phyloP scores from a whole-genome alignment of 2,329 filamentous ascomycete species.

The Dothiorella sarmentorum region DNA sequence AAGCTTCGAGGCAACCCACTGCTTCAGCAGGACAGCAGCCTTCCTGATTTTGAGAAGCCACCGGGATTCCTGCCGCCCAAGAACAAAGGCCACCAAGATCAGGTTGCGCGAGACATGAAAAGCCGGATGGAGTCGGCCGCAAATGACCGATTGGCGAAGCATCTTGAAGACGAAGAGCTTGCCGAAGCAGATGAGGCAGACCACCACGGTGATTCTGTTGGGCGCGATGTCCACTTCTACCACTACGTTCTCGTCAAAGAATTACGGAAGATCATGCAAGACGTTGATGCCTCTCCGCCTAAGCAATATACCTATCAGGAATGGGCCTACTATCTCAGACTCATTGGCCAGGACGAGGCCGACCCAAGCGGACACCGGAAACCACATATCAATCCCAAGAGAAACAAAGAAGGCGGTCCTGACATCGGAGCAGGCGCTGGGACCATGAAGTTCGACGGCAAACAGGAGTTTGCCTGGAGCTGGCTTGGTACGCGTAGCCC shows the following conservation, averaged over 20 bases:
- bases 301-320: conserved; percentile 39
- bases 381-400: conserved; percentile 26
- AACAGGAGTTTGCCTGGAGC: conserved; percentile 62
- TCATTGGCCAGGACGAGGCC: conserved; percentile 40
- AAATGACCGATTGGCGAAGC: background rate
- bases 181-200: conserved; percentile 40
- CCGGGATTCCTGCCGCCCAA: background rate
- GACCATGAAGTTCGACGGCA: conserved; percentile 21
- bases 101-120: conserved; percentile 17
- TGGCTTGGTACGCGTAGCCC: conserved; percentile 70
- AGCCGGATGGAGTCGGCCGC: conserved; percentile 1
- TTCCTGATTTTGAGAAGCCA: background rate
- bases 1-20: conserved; percentile 21
- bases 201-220: conserved; percentile 41
- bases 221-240: conserved; percentile 52
- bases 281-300: conserved; percentile 38
- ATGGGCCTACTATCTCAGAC: conserved; percentile 38
- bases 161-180: conserved; percentile 33
- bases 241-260: conserved; percentile 48
- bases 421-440: conserved; percentile 19
- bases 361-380: conserved; percentile 36
- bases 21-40: background rate
- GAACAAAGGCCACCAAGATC: conserved; percentile 18
- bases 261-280: conserved; percentile 41
- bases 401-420: background rate